A percentile compares a stretch with the other conserved stretches of the same genome.
phyloP scores from a whole-genome alignment of 371 early-diverging fungal genomes.

The Polyrhizophydium stewartii region DNA sequence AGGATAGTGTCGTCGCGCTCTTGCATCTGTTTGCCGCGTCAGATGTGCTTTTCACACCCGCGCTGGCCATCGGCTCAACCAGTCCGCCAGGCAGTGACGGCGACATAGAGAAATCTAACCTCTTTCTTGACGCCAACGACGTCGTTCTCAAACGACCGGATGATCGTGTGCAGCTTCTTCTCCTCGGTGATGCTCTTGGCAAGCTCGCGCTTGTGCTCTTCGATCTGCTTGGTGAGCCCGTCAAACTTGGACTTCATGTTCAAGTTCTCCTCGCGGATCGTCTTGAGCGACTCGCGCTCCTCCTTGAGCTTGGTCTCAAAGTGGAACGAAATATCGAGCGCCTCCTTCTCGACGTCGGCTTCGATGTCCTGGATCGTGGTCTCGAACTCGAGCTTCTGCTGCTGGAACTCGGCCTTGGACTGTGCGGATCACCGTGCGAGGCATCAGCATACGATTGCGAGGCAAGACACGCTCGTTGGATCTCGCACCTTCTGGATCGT shows the following conservation, averaged over 20 bases:
- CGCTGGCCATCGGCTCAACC: not conserved
- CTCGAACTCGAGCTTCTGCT: constrained; percentile 17
- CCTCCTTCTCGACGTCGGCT: constrained; percentile 33
- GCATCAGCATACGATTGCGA: no score
- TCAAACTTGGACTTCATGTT: constrained; percentile 31
- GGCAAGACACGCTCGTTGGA: no score
- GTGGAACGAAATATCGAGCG: constrained; percentile 22
- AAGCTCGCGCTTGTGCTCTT: constrained; percentile 36
- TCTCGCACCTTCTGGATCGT: constrained; percentile 17
- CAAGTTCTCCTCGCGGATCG: constrained; percentile 36
- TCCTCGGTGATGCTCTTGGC: constrained; percentile 38
- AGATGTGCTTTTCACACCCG: not conserved
- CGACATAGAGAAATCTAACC: constrained; percentile 18
- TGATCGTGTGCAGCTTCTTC: constrained; percentile 34
- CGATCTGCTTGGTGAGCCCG: constrained; percentile 31
- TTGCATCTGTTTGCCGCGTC: constrained; percentile 36
- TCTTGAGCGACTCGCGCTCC: constrained; percentile 22
- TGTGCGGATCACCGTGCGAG: no score
- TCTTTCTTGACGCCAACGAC: constrained; percentile 43
- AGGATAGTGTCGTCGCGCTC: constrained; percentile 52
- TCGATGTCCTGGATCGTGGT: constrained; percentile 26
- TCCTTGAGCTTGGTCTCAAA: constrained; percentile 37
- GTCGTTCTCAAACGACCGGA: constrained; percentile 46
- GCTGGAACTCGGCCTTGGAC: constrained; percentile 12
- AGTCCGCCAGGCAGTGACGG: not conserved